These are phyloP conservation scores for Phytophthora vignae DNA, from an alignment of 352 stramenopile species.

Conservation along the genomic window DNA sequence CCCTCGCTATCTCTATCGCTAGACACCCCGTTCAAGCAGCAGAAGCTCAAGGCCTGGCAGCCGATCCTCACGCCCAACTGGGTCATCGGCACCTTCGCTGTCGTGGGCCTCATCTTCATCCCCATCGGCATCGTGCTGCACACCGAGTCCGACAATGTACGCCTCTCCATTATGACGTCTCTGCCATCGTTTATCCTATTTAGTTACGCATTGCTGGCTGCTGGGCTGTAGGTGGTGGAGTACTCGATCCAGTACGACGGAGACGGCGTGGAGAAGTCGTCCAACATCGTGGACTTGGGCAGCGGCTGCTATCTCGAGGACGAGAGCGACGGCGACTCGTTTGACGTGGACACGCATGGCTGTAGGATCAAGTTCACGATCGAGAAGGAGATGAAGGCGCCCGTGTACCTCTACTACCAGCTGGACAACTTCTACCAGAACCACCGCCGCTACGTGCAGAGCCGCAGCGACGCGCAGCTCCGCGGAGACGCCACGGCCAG, in stretches of 20 bases:
- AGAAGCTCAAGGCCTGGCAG: constrained; percentile 95
- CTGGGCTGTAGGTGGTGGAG: constrained; percentile 77
- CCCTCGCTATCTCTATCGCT: not conserved
- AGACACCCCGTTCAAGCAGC: constrained; percentile 92
- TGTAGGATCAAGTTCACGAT: constrained; percentile 91
- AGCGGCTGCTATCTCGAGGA: constrained; percentile 67
- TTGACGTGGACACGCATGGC: constrained; percentile 62
- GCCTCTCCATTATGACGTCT: constrained; percentile 1
- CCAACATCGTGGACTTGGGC: constrained; percentile 68
- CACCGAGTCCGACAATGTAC: constrained; percentile 87
- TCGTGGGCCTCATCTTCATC: constrained; percentile 96
- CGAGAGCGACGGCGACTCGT: constrained; percentile 72
- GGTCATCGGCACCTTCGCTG: constrained; percentile 95
- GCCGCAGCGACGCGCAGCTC: constrained; percentile 92
- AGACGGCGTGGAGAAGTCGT: constrained; percentile 54
- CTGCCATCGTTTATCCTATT: not conserved
- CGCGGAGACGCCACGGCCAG: constrained; percentile 69
- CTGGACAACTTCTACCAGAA: constrained; percentile 99
- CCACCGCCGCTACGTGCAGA: constrained; percentile 95
- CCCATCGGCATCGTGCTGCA: constrained; percentile 92
- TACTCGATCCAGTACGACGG: constrained; percentile 92
- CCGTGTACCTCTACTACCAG: constrained; percentile 99
- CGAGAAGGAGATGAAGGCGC: constrained; percentile 94
- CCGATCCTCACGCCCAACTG: constrained; percentile 97
- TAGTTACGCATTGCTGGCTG: constrained; percentile 8